Conservation (phyloP, 2,329 filamentous ascomycete species). For the Albifimbria verrucaria region DNA sequence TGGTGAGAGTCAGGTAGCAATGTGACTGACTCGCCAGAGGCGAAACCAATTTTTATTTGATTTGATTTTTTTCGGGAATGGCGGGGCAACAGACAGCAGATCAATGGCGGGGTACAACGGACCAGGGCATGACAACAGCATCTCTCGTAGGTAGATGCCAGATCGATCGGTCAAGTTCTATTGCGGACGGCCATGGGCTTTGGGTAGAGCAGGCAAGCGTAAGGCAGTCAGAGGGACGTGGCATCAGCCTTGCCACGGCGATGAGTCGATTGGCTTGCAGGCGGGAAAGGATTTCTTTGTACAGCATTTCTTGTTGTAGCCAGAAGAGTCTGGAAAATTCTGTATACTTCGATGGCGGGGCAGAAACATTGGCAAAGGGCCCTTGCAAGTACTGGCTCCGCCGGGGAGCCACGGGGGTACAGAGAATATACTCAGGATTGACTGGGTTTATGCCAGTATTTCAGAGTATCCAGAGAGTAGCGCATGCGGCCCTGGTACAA, state of each 20-base stretch:
- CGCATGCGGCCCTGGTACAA: background rate
- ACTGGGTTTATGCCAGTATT: background rate
- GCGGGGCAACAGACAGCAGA: background rate
- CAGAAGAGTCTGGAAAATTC: constrained; percentile 21
- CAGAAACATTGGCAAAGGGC: background rate
- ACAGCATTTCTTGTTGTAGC: background rate
- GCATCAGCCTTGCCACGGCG: too few species aligned
- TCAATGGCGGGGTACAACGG: background rate
- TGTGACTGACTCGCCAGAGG: too few species aligned
- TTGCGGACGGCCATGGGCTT: too few species aligned
- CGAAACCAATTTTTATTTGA: too few species aligned
- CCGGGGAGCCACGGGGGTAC: background rate
- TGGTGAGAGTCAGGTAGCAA: background rate
- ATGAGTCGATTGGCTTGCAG: too few species aligned
- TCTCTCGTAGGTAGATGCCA: too few species aligned
- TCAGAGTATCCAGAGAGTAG: background rate
- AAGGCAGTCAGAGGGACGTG: too few species aligned
- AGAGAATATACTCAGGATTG: background rate
- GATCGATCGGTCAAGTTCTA: too few species aligned
- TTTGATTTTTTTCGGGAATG: too few species aligned
- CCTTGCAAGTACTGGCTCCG: background rate
- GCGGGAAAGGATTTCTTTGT: too few species aligned
- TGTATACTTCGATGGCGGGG: constrained; percentile 19
- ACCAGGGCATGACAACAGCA: background rate
- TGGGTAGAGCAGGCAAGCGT: too few species aligned